Evolutionary conservation across 2,329 filamentous ascomycete genomes (phyloP).

Genomic region (Immersiporthe knoxdaviesiana): DNA sequence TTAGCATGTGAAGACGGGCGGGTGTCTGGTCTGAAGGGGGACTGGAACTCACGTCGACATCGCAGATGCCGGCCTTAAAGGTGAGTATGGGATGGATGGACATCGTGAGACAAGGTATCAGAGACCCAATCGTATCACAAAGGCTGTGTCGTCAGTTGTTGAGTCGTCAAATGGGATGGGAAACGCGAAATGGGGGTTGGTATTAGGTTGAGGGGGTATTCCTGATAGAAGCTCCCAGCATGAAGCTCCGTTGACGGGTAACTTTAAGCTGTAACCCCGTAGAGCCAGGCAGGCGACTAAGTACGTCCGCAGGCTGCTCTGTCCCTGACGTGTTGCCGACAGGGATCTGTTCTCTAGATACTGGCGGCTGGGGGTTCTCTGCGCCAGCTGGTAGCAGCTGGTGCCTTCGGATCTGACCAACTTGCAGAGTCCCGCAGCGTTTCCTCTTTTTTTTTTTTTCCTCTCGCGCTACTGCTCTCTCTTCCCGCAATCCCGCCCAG

Average conservation of each 20-base stretch:
- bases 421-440: slow-evolving; percentile 9
- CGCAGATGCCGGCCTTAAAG: slow-evolving; percentile 93
- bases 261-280: background rate
- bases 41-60: slow-evolving; percentile 70
- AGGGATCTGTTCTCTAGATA: background rate
- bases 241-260: slow-evolving; percentile 19
- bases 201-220: slow-evolving; percentile 3
- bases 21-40: slow-evolving; percentile 13
- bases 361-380: background rate
- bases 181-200: background rate
- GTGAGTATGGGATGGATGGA: slow-evolving; percentile 85
- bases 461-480: background rate
- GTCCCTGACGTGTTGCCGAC: slow-evolving; percentile 31
- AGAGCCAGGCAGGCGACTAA: background rate
- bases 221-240: slow-evolving; percentile 18
- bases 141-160: background rate
- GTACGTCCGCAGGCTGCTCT: slow-evolving; percentile 28
- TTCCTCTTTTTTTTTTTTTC: slow-evolving; percentile 4
- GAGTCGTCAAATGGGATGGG: background rate
- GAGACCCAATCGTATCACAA: slow-evolving; percentile 14
- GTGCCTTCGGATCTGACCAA: background rate
- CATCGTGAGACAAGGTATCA: slow-evolving; percentile 56
- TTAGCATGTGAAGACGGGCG: slow-evolving; percentile 32
- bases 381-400: background rate
- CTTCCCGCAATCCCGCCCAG: background rate